Evolutionary conservation across 2,329 filamentous ascomycete genomes (phyloP), one percentile per base, ranked within the genome.

Genomic region (Penicillium glabrum): DNA sequence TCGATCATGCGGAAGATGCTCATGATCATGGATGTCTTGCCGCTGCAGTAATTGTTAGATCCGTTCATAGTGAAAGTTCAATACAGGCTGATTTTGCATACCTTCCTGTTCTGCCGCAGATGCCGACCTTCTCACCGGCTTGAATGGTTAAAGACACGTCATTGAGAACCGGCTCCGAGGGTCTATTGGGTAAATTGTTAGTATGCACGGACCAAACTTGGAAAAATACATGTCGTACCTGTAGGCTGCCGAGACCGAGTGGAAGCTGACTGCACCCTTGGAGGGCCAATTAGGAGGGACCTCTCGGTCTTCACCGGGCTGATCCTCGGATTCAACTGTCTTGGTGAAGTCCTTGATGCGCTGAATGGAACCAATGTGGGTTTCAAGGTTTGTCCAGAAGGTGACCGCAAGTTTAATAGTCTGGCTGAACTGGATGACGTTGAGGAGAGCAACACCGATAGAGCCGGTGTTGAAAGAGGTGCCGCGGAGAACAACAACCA

Each of bases 351-450:
- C 75, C 65, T 81, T 82, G 59, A 86, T 76, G 23, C 84, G 76
- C 5, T 79, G 75, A 9, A 87, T 77, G 10, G 83, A 83, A 8
- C 84, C 84, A 45, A 87, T 79, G 37, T 80, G 78, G 0, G 83
- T 86, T 61, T 87, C 84, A 16, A 86, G 71, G 43, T 77, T 76
- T 0, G 83, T 86, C 83, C 83, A 86, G 46, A 76, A 79, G 19
- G 75, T 75, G 8, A 83, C 74, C n/a, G 83, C 67, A 10, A 79
- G 67, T 54, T 80, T 81, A 56, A 86, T 74, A 51, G 75, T 78
- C 44, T 80, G 75, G 44, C 79, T 83, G 67, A 86, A 83, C 23
- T 77, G 69, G 26, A 85, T 79, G 35, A 84, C 75, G 53, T 83
- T 83, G 24, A 83, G 68, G 13, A 86, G 68, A 0, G 81, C 81